These are phyloP conservation scores for Cladorrhinum samala DNA, from an alignment of 495 filamentous ascomycete species.

Conservation along the genomic window DNA sequence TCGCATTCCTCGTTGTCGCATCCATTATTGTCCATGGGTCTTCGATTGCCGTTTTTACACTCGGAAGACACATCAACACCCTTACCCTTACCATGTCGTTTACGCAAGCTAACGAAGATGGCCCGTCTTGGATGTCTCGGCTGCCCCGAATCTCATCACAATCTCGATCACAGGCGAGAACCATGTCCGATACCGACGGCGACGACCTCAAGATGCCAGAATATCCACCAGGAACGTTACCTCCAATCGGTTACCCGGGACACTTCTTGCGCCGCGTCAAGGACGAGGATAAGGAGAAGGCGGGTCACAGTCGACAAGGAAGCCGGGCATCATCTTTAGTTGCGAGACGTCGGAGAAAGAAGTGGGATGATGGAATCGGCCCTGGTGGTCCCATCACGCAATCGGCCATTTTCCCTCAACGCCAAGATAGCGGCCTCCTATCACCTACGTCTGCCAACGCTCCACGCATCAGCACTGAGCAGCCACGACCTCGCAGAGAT, in stretches of 20 bases:
- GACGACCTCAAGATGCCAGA: conserved; percentile 55
- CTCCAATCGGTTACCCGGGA: conserved; percentile 65
- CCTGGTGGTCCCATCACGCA: conserved; percentile 85
- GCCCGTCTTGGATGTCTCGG: conserved; percentile 89
- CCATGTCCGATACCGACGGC: conserved; percentile 47
- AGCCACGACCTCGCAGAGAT: conserved; percentile 19
- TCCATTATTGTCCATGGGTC: conserved; percentile 97
- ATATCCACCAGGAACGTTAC: conserved; percentile 71
- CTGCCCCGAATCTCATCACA: conserved; percentile 83
- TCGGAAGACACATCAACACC: conserved; percentile 98
- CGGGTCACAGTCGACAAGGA: conserved; percentile 37
- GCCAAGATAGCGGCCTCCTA: conserved; percentile 38
- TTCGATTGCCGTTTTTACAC: conserved; percentile 95
- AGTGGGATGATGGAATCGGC: conserved; percentile 63
- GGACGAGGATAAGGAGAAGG: conserved; percentile 56
- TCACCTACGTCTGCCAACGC: conserved; percentile 12
- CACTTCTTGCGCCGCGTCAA: conserved; percentile 77
- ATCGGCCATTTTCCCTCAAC: conserved; percentile 78
- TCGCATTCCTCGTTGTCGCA: conserved; percentile 85
- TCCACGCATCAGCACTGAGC: conserved; percentile 8
- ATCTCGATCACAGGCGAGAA: conserved; percentile 79
- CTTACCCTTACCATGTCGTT: conserved; percentile 93
- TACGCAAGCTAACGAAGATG: conserved; percentile 82
- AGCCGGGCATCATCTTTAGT: conserved; percentile 58
- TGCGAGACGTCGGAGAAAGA: conserved; percentile 57